phyloP scores from a whole-genome alignment of 2,329 filamentous ascomycete species.

The Hyphodiscus sp. region DNA sequence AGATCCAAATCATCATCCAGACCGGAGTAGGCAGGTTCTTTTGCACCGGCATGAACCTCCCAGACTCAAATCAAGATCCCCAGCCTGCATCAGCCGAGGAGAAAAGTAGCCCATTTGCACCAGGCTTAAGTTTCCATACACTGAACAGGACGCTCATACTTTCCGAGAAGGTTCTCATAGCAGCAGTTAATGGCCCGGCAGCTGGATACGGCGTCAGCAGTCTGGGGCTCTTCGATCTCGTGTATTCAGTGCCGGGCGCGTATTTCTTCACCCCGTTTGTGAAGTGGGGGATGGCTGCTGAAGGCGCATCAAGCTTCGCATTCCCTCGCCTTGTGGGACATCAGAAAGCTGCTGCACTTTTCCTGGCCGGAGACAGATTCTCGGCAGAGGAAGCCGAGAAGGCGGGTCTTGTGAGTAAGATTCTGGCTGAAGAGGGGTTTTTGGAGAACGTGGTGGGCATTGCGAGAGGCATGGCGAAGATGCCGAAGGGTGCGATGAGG shows the following conservation, averaged over 20 bases:
- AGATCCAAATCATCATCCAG: conserved; percentile 17
- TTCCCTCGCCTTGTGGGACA: conserved; percentile 22
- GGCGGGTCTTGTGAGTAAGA: conserved; percentile 19
- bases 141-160: conserved; percentile 18
- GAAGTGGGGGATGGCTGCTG: conserved; percentile 21
- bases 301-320: conserved; percentile 20
- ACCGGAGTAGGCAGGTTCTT: conserved; percentile 21
- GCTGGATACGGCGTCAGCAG: conserved; percentile 21
- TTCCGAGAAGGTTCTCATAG: conserved; percentile 21
- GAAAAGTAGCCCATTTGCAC: conserved; percentile 2
- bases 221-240: conserved; percentile 21
- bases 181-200: conserved; percentile 22
- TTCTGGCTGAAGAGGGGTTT: conserved; percentile 16
- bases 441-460: conserved; percentile 12
- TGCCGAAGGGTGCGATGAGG: conserved; percentile 10
- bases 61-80: conserved; percentile 7
- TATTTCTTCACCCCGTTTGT: conserved; percentile 25
- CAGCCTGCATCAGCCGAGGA: no score
- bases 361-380: conserved; percentile 20
- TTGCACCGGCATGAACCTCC: conserved; percentile 21
- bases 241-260: conserved; percentile 20
- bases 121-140: conserved; percentile 17
- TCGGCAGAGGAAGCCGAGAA: conserved; percentile 13
- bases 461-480: conserved; percentile 11
- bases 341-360: conserved; percentile 18